Evolutionary conservation across 345 rosid genomes (phyloP).

Genomic region (Garcia nutans): DNA sequence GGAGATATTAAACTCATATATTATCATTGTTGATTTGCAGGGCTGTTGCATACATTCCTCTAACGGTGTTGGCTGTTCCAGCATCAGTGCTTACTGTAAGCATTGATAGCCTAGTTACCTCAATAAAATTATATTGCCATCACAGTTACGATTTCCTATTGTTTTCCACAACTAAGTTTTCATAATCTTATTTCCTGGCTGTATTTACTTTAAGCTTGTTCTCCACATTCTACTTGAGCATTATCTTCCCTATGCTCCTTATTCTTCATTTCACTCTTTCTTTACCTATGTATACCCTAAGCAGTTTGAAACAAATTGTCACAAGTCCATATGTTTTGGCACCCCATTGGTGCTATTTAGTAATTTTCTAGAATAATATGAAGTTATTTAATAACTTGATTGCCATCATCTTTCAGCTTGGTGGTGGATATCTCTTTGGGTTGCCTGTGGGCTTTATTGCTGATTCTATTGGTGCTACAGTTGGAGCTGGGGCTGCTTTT

Average conservation of each 20-base stretch:
- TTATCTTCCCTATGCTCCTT: background rate
- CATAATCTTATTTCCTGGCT: background rate
- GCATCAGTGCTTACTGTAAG: slow-evolving; percentile 97
- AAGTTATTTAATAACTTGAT: slow-evolving; percentile 15
- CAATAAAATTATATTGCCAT: slow-evolving; percentile 7
- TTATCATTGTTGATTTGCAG: slow-evolving; percentile 42
- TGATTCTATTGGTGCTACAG: slow-evolving; percentile 89
- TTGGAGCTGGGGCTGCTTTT: slow-evolving; percentile 95
- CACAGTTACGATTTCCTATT: background rate
- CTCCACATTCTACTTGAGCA: background rate
- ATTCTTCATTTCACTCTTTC: slow-evolving; percentile 1
- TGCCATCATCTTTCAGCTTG: slow-evolving; percentile 61
- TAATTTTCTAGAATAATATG: background rate
- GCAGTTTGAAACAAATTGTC: background rate
- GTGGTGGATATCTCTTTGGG: slow-evolving; percentile 98
- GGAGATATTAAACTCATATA: slow-evolving; percentile 7
- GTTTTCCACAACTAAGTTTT: background rate
- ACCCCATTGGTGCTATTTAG: background rate
- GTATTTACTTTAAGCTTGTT: background rate
- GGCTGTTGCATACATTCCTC: slow-evolving; percentile 91
- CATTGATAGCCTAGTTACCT: background rate
- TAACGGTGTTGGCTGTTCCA: slow-evolving; percentile 97
- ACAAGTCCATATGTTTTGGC: background rate
- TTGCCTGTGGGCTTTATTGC: slow-evolving; percentile 88
- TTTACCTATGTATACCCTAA: background rate